Conservation (phyloP, 139 green algal genomes). For the Spirogloea muscicola region DNA sequence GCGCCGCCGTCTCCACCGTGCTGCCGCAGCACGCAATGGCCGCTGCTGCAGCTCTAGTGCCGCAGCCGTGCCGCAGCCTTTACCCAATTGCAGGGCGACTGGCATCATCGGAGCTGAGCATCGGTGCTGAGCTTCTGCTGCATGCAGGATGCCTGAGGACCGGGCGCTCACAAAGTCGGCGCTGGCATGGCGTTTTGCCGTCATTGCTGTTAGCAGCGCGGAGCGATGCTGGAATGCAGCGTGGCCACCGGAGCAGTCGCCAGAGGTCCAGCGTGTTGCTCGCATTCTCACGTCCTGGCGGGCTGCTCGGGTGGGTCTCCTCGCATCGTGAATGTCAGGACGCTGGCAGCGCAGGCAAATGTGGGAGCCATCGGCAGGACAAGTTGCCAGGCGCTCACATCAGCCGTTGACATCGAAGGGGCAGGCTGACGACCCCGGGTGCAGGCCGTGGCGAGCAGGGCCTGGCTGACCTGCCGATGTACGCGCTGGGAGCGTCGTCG, state of each 20-base stretch:
- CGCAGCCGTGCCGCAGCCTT: too few relatives aligned
- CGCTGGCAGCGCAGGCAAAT: too few relatives aligned
- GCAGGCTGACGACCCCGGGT: neutral
- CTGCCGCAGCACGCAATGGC: too few relatives aligned
- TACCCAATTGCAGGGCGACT: too few relatives aligned
- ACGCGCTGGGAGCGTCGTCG: slow-evolving; percentile 6
- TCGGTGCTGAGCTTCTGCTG: too few relatives aligned
- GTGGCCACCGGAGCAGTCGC: neutral
- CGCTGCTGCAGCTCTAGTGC: too few relatives aligned
- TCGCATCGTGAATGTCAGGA: neutral
- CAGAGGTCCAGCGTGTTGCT: neutral
- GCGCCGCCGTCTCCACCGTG: too few relatives aligned
- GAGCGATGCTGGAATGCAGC: neutral
- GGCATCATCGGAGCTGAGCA: too few relatives aligned
- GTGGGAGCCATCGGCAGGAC: too few relatives aligned
- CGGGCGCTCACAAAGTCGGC: neutral
- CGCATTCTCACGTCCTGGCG: neutral
- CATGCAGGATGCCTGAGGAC: slow-evolving; percentile 13
- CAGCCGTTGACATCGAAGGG: neutral
- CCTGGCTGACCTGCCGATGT: neutral
- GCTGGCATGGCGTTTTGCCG: neutral
- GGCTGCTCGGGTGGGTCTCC: neutral
- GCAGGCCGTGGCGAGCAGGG: neutral
- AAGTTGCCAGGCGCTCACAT: too few relatives aligned
- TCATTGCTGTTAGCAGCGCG: neutral